Evolutionary conservation across 768 basidiomycete genomes (phyloP).

Genomic region (Tricholoma matsutake): DNA sequence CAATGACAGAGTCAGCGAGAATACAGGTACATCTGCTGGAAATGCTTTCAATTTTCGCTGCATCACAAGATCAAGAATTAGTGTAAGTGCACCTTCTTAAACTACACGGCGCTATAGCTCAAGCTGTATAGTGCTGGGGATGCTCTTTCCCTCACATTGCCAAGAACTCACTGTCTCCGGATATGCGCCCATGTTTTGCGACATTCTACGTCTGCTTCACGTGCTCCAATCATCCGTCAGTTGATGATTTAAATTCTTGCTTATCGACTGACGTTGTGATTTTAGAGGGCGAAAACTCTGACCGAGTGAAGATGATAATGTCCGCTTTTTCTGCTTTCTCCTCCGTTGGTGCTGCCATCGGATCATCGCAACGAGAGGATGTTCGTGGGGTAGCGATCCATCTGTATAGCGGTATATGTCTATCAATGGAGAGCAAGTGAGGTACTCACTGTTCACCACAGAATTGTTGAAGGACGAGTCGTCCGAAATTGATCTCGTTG

Average conservation of each 20-base stretch:
- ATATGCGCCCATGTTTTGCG: conserved; percentile 82
- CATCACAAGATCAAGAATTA: conserved; percentile 29
- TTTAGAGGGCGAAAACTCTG: conserved; percentile 51
- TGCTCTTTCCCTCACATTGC: conserved; percentile 40
- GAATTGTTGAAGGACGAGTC: conserved; percentile 88
- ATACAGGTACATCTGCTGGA: conserved; percentile 74
- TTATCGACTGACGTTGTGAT: conserved; percentile 3
- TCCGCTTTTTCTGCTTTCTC: conserved; percentile 61
- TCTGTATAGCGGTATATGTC: conserved; percentile 66
- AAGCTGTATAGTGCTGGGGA: conserved; percentile 26
- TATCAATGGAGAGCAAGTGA: background rate
- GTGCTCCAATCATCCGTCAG: conserved; percentile 52
- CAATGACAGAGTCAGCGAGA: conserved; percentile 75
- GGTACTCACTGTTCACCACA: conserved; percentile 14
- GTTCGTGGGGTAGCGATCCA: conserved; percentile 75
- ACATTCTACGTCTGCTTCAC: conserved; percentile 59
- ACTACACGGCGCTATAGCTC: background rate
- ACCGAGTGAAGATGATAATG: conserved; percentile 63
- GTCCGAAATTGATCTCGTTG: conserved; percentile 73
- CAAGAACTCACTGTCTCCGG: conserved; percentile 68
- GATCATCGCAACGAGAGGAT: conserved; percentile 62
- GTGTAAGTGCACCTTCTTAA: conserved; percentile 15
- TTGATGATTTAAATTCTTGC: background rate
- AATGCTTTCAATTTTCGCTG: conserved; percentile 58
- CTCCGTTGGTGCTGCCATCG: conserved; percentile 55